phyloP scores from a whole-genome alignment of 2,329 filamentous ascomycete genomes.

The Emmonsiellopsis sp. region DNA sequence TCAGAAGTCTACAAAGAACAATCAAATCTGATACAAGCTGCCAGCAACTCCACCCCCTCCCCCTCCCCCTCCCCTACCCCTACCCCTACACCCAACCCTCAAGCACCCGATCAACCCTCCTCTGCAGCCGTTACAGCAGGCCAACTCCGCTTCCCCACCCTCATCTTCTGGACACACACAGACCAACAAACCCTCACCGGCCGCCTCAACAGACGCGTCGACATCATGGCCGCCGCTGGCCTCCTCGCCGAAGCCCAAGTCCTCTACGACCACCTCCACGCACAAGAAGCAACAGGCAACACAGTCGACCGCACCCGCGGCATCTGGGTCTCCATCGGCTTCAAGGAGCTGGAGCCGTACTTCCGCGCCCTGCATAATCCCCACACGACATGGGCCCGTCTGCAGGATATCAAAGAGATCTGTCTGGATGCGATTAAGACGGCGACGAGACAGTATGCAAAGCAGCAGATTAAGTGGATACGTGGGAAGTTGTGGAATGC shows the following conservation, averaged over 20 bases:
- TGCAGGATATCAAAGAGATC: conserved; percentile 28
- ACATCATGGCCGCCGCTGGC: conserved; percentile 67
- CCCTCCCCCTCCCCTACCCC: neutral
- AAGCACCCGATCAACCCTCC: neutral
- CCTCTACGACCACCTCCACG: conserved; percentile 41
- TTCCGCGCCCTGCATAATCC: conserved; percentile 34
- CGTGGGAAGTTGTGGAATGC: conserved; percentile 67
- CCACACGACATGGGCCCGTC: neutral
- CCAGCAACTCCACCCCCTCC: neutral
- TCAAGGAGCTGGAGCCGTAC: conserved; percentile 79
- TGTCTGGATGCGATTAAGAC: conserved; percentile 69
- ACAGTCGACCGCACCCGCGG: conserved; percentile 64
- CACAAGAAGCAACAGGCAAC: conserved; percentile 39
- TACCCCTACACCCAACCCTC: conserved; percentile 7
- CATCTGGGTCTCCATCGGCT: conserved; percentile 95
- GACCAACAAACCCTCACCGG: conserved; percentile 56
- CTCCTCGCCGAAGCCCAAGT: conserved; percentile 52
- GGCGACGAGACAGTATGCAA: conserved; percentile 80
- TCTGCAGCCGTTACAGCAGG: conserved; percentile 9
- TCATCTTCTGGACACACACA: conserved; percentile 84
- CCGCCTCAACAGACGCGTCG: conserved; percentile 67
- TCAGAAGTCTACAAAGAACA: conserved; percentile 85
- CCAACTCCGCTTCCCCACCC: conserved; percentile 44
- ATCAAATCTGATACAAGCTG: conserved; percentile 23
- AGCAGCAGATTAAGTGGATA: conserved; percentile 79